Base-by-base conservation (phyloP, 2,329 filamentous ascomycete species). In the Tympanopsis confertula region DNA sequence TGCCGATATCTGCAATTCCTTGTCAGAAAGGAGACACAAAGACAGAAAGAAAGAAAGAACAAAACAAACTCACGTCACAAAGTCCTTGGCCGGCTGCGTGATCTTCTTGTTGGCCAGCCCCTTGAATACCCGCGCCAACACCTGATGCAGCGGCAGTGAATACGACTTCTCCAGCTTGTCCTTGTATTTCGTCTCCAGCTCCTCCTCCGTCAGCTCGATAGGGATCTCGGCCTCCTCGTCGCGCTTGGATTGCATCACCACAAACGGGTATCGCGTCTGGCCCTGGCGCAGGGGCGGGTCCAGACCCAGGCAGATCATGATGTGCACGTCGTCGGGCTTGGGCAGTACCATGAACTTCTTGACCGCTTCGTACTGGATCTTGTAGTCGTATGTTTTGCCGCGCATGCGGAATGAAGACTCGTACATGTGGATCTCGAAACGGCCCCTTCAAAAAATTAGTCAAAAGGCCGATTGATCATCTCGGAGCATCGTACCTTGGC, bases 341-440 rank as follows among this genome's bases (percentile, higher is more conserved):
- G 91, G 91, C 4, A 98, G 77, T 20, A 96, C 76, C 79, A 98
- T 95, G 57, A 96, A 96, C 59, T 96, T 96, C 70, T 96, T 98
- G 64, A 96, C 87, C 36, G 82, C 78, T 41, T 95, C 86, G 62
- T 95, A 98, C 58, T 95, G 87, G 47, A 98, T 96, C 74, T 98
- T 98, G 77, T 98, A 98, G 66, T 98, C 91, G 68, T 98, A 98
- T 17, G 91, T 98, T 66, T 98, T 98, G 53, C 91, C 91, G 47
- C 91, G 89, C 44, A 98, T 74, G 44, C 91, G 83, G 73, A 98
- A 96, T 2, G 89, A 96, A 13, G 78, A 81, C 60, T 96, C 91
- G 72, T 98, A 98, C 83, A 98, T 94, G 60, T 98, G 91, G 64
- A 98, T 94, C 59, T 96, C 91, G 71, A 98, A 98, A 48, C 91